A percentile compares a stretch with the other conserved stretches of the same genome.
Conservation (phyloP, 2,329 filamentous ascomycete genomes). For the Fusarium sp. region DNA sequence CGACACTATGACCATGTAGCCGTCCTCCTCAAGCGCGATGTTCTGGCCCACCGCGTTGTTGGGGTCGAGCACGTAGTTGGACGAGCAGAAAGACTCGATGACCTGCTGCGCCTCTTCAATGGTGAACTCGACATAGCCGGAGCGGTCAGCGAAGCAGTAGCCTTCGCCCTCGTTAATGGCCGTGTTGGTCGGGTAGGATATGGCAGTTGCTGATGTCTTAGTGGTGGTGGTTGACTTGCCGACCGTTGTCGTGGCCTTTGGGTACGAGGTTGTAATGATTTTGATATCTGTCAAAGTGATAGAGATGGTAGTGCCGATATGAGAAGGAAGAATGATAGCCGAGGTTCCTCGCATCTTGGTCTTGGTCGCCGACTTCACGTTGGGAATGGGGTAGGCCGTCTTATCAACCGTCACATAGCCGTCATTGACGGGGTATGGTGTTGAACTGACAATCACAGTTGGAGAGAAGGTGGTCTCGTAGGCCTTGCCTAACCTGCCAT, state of each 20-base stretch:
- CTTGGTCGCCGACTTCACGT: neutral
- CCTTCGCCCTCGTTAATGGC: neutral
- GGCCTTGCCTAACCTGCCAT: neutral
- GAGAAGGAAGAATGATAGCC: neutral
- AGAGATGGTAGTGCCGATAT: neutral
- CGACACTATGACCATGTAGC: constrained; percentile 14
- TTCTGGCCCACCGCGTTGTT: constrained; percentile 7
- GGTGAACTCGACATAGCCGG: constrained; percentile 10
- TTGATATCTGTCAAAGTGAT: constrained; percentile 1
- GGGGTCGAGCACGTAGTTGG: constrained; percentile 18
- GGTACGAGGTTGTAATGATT: neutral
- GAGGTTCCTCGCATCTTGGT: constrained; percentile 2
- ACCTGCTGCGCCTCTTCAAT: neutral
- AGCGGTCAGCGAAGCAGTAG: neutral
- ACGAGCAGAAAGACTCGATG: constrained; percentile 19
- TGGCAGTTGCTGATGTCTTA: neutral
- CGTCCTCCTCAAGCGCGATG: constrained; percentile 3
- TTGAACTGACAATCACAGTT: neutral
- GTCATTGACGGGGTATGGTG: neutral
- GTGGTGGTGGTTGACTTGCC: neutral
- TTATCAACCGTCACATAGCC: constrained; percentile 17
- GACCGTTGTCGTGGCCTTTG: neutral
- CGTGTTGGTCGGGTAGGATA: neutral
- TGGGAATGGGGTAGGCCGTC: constrained; percentile 1
- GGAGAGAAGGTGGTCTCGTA: constrained; percentile 12